Evolutionary conservation across 176 grass and related monocot genomes (phyloP).

Genomic region (Typha latifolia): DNA sequence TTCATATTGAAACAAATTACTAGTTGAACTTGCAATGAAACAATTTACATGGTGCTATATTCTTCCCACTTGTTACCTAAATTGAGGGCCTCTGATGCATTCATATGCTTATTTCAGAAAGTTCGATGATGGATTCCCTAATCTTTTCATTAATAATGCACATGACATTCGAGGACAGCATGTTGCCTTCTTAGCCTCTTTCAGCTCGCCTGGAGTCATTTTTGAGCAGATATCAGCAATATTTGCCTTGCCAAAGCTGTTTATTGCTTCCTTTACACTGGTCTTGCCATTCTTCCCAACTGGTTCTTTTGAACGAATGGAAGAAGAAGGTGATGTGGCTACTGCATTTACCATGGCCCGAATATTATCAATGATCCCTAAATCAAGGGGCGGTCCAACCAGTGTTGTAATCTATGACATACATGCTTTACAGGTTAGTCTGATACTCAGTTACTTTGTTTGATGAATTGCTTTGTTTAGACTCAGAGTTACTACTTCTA

Average conservation of each 20-base stretch:
- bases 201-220: conserved; percentile 85
- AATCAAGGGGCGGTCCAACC: conserved; percentile 84
- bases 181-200: conserved; percentile 88
- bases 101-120: conserved; percentile 35
- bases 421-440: conserved; percentile 82
- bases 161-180: conserved; percentile 68
- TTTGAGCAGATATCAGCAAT: conserved; percentile 96
- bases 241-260: conserved; percentile 76
- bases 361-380: conserved; percentile 84
- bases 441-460: conserved; percentile 1
- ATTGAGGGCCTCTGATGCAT: neutral
- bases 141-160: conserved; percentile 83
- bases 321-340: conserved; percentile 88
- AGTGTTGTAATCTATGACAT: conserved; percentile 92
- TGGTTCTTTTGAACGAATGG: conserved; percentile 89
- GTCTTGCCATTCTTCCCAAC: conserved; percentile 94
- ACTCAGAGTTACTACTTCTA: neutral
- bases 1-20: no score
- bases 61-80: neutral
- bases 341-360: conserved; percentile 88
- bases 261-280: conserved; percentile 75
- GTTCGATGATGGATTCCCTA: conserved; percentile 85
- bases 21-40: neutral
- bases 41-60: neutral
- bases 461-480: neutral